Percentiles rank a stretch among this genome's conserved stretches.
phyloP scores from a whole-genome alignment of 768 basidiomycete genomes.

The Naematelia encephala region DNA sequence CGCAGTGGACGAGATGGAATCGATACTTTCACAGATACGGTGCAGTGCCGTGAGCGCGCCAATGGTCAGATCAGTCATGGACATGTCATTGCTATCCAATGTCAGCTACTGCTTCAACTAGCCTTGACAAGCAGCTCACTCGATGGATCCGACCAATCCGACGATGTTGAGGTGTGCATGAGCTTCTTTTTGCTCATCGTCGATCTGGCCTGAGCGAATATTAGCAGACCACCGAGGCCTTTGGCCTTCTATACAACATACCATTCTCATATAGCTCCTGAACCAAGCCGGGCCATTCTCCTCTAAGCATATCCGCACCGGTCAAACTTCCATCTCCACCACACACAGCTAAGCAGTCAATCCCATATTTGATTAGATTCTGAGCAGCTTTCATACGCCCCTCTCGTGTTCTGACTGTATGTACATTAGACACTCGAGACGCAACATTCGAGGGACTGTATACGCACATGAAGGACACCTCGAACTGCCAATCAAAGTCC shows the following conservation, averaged over 20 bases:
- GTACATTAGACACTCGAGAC: conserved; percentile 4
- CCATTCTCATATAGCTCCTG: conserved; percentile 64
- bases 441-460: not conserved
- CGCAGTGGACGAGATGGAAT: conserved; percentile 96
- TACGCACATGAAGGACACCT: conserved; percentile 46
- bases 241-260: no score
- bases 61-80: conserved; percentile 93
- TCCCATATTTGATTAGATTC: conserved; percentile 93
- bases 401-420: conserved; percentile 73
- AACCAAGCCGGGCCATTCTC: conserved; percentile 90
- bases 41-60: conserved; percentile 93
- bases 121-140: conserved; percentile 51
- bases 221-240: no score
- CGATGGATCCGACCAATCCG: conserved; percentile 97
- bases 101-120: not conserved
- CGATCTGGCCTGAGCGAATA: conserved; percentile 62
- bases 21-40: conserved; percentile 95
- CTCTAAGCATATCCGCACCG: conserved; percentile 87
- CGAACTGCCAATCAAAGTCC: conserved; percentile 50
- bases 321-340: conserved; percentile 97
- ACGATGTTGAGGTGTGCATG: conserved; percentile 89
- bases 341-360: conserved; percentile 93
- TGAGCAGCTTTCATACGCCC: conserved; percentile 83
- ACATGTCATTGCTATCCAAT: conserved; percentile 76
- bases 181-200: conserved; percentile 63